Conservation (phyloP, 2,329 filamentous ascomycete genomes). For the Nemania bipapillata region DNA sequence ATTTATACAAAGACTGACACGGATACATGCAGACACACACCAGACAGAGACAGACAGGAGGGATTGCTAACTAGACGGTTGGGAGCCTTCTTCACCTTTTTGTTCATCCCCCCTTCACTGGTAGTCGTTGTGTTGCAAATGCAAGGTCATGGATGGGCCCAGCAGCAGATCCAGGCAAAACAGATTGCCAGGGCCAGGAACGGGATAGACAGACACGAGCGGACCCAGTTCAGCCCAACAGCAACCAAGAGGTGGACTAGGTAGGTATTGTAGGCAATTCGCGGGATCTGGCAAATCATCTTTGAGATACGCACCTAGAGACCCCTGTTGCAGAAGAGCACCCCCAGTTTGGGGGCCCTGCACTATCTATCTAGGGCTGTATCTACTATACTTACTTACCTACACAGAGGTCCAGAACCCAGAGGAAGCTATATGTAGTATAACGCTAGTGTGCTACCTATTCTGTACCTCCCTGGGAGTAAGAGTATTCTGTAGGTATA, state of each 20-base stretch:
- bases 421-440: neutral
- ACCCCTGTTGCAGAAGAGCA: slow-evolving; percentile 44
- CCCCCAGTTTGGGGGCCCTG: slow-evolving; percentile 38
- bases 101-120: neutral
- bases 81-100: slow-evolving; percentile 16
- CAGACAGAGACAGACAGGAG: neutral
- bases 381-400: neutral
- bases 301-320: slow-evolving; percentile 31
- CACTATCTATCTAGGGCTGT: slow-evolving; percentile 21
- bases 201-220: neutral
- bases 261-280: slow-evolving; percentile 29
- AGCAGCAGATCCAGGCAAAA: neutral
- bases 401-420: slow-evolving; percentile 1
- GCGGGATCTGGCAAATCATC: slow-evolving; percentile 46
- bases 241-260: slow-evolving; percentile 17
- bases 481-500: no score
- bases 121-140: neutral
- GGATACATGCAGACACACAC: neutral
- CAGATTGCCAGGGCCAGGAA: neutral
- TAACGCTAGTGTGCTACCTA: neutral
- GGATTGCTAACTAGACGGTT: neutral
- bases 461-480: no score
- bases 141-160: neutral
- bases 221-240: slow-evolving; percentile 45
- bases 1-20: neutral